Conservation (phyloP, 345 rosid genomes). For the Lepidium sativum region DNA sequence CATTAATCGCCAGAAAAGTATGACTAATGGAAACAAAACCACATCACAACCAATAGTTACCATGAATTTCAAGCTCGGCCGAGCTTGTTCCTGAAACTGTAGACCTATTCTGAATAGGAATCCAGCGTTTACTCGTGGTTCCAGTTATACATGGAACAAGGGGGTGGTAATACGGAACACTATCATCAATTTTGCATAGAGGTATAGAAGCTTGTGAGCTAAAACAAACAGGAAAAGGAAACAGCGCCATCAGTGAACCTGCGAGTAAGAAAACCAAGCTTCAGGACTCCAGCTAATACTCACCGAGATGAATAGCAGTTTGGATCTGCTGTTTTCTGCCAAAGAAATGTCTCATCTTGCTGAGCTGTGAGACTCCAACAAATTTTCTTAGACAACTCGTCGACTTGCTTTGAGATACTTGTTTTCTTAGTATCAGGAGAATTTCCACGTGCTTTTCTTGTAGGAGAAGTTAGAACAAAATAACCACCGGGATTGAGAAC, state of each 20-base stretch:
- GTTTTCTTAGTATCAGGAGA: conserved; percentile 42
- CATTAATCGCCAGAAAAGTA: not conserved
- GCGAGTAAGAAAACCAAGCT: not conserved
- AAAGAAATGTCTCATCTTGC: conserved; percentile 90
- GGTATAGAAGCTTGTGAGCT: conserved; percentile 49
- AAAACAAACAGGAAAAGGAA: conserved; percentile 8
- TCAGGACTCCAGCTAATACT: conserved; percentile 18
- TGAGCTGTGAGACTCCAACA: conserved; percentile 89
- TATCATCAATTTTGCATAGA: conserved; percentile 65
- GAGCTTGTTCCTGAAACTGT: conserved; percentile 43
- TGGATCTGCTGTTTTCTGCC: conserved; percentile 82
- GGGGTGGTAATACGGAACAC: conserved; percentile 67
- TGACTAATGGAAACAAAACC: not conserved
- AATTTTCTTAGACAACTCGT: conserved; percentile 59
- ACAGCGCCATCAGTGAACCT: not conserved
- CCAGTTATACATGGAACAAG: conserved; percentile 76
- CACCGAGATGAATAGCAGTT: conserved; percentile 65
- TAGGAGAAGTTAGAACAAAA: conserved; percentile 79
- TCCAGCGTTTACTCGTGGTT: conserved; percentile 74
- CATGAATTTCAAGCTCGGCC: conserved; percentile 66
- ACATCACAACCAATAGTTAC: conserved; percentile 34
- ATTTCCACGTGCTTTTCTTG: conserved; percentile 51
- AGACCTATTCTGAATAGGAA: conserved; percentile 79
- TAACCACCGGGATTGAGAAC: conserved; percentile 93
- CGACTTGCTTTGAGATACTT: conserved; percentile 43